Base-by-base conservation (phyloP, 2,329 filamentous ascomycete species). In the Magnaporthiopsis rhizophila region DNA sequence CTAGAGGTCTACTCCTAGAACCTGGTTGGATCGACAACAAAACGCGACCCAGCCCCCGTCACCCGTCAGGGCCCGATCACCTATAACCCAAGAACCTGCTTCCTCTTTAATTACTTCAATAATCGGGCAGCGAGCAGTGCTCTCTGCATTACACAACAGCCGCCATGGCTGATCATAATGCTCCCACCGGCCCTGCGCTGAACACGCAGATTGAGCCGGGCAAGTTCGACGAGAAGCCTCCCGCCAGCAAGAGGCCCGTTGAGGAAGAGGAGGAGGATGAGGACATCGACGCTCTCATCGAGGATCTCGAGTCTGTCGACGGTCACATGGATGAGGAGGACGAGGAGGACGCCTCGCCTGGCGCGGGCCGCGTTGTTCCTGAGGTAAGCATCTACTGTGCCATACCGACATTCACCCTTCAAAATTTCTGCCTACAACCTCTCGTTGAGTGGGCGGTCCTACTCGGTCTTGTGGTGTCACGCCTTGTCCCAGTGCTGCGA, bases 211-310 rank as follows among this genome's bases (percentile, higher is more conserved):
- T 88, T 71, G 85, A 87, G 75, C 83, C 83, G 69, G 86, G 85
- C 69, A 78, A 80, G 74, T 88, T 89, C 75, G 82, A 87, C 75
- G 86, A 89, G 80, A 88, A 88, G 80, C 77, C 66, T 53, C 77
- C 74, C 68, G 71, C 76, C 65, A 72, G 75, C 66, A 76, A 78
- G 71, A 80, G 78, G 72, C 74, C 72, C 28, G 79, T 77, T 58
- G 84, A 83, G 36, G 87, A 88, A 7, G 88, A 91, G 61, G 89
- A 92, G 28, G 89, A 90, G 59, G 89, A 92, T 71, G 89, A 92
- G 79, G 89, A 94, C 74, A 92, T 96, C 69, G 90, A 96, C 73
- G 86, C 88, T 72, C 83, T 96, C 72, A 96, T 96, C 69, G 89
- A 92, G 75, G 91, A 95, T 72, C 88, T 96, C 69, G 89, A 95